Base-by-base conservation (phyloP, 805 yeast species). In the Yarrowia porcina region DNA sequence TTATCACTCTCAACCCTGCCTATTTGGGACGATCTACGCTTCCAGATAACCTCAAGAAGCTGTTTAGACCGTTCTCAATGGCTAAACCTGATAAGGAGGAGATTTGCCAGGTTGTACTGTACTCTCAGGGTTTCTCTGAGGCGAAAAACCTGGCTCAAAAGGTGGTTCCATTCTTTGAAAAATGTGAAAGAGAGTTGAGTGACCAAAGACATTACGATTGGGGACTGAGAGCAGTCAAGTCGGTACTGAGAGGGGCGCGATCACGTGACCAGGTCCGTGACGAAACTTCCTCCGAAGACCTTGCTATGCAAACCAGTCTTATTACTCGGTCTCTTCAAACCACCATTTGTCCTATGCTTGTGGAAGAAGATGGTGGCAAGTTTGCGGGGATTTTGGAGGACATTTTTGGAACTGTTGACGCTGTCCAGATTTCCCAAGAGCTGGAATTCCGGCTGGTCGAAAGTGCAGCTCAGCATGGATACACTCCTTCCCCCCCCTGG, bases 1-100 rank as follows among this genome's bases (percentile, higher is more conserved):
- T 92, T 71, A 84, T 93, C 1, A 93, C 98, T 0, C 87, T 91
- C 88, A 93, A 93, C 70, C 97, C 97, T 1, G 86, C 81, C 0
- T 93, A 93, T 69, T 83, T 84, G 12, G 98, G 97, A 0, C 82
- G 98, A 71, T 82, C 89, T 3, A 80, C 79, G 23, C 75, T 93
- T 12, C 98, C 98, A 0, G 96, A 92, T 63, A 93, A 92, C 70
- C 76, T 93, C 74, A 88, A 87, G 70, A 87, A 84, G 69, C 80
- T 87, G 33, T 93, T 92, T 73, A 77, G 96, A 63, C 83, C 86
- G 12, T 85, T 90, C 68, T 82, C 91, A 0, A 85, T 93, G 85
- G 79, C 80, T 3, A 75, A 76, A 32, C 96, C 98, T 0, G 96
- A 93, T 67, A 78, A 79, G 17, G 81, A 77, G 21, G 71, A 80